A percentile compares a stretch with the other conserved stretches of the same genome.
Conservation (phyloP, 257 asterid species). For the Linderniella brevidens region DNA sequence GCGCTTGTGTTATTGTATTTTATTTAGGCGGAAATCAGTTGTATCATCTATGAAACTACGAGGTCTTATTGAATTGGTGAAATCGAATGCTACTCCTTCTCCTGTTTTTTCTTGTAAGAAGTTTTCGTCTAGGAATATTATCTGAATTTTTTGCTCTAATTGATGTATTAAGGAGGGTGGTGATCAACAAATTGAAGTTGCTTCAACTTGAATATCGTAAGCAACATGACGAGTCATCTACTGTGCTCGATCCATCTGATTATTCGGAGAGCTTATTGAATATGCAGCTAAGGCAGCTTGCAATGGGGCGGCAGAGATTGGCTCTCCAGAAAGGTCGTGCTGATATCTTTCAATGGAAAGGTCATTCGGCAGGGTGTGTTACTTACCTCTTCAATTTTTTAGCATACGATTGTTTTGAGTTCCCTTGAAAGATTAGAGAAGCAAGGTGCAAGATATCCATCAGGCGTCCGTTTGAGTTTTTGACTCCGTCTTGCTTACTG, state of each 20-base stretch:
- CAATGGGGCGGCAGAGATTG: conserved; percentile 40
- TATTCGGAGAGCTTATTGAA: conserved; percentile 26
- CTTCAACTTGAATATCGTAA: conserved; percentile 41
- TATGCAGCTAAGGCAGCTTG: conserved; percentile 47
- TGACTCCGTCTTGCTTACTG: neutral
- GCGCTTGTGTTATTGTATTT: too few relatives aligned
- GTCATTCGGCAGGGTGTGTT: conserved; percentile 64
- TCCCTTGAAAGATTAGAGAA: too few relatives aligned
- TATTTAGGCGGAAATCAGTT: neutral
- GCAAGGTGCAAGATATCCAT: too few relatives aligned
- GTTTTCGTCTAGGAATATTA: neutral
- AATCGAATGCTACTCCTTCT: too few relatives aligned
- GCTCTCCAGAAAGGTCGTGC: conserved; percentile 36
- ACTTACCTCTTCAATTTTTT: conserved; percentile 6
- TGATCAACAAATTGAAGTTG: conserved; percentile 53
- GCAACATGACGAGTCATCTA: conserved; percentile 21
- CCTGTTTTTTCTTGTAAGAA: neutral
- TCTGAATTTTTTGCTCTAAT: neutral
- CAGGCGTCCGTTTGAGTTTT: neutral
- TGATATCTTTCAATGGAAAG: conserved; percentile 59
- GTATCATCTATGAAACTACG: too few relatives aligned
- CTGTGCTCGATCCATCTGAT: conserved; percentile 18
- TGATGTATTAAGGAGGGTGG: conserved; percentile 33
- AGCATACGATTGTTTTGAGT: too few relatives aligned
- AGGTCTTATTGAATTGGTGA: too few relatives aligned